Base-by-base conservation (phyloP, 257 asterid species). In the Nemophila menziesii region DNA sequence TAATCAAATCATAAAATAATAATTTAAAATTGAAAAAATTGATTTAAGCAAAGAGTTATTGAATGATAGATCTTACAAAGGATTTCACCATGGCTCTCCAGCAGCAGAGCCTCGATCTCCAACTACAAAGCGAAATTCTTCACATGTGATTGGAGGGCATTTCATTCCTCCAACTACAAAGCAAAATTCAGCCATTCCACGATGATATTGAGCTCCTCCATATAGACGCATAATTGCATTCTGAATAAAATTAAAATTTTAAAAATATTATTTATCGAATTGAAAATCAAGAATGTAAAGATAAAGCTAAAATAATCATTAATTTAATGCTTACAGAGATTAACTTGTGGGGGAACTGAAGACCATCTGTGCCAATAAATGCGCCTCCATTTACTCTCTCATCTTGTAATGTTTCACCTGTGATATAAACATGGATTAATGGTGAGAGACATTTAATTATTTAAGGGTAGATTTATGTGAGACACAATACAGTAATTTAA, bases 151-250 rank as follows among this genome's bases (percentile, higher is more conserved):
- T 43, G 97, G 79, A 58, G 95, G 95, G 51, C 97, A 87, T 74
- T 87, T 87, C 62, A 62, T 61, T 54, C 97, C 97, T 33, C 95
- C 97, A 57, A 80, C 97, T 54, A 80, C 86, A 63, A 87, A 87
- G 55, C 97, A 93, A 45, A 87, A 87, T 71, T 87, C 97, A 29
- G 97, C 97, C 97, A 87, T 87, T 19, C 95, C 93, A 64, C 95
- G 95, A 69, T 87, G 95, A 66, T 87, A 87, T 46, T 87, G 97
- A 51, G 97, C 97, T 44, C 97, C 97, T 53, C 97, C 97, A 64
- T 87, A 87, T 29, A 87, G 97, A 48, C 93, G 95, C 97, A 87
- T 87, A 34, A 89, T 90, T 37, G 97, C 95, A 69, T 87, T 87
- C 95, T 83, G 60, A 67, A 53, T 19, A 48, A 11, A 14, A 20